Conservation (phyloP, 257 asterid species). For the Scutellaria barbata region DNA sequence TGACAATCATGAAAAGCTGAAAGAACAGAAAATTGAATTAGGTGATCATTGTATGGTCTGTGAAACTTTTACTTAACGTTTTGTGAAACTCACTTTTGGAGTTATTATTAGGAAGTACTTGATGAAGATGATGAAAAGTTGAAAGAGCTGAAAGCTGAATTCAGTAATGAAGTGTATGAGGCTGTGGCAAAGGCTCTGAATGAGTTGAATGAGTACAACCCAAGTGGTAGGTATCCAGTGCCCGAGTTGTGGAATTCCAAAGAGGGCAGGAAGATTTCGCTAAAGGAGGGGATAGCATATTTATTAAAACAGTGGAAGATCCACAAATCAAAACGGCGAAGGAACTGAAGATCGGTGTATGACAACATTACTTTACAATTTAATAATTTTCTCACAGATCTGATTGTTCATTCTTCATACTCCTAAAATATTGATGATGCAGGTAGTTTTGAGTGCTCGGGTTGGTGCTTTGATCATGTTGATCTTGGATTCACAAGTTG, state of each 20-base stretch:
- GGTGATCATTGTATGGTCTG: conserved; percentile 43
- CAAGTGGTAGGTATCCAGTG: conserved; percentile 70
- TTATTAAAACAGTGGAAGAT: conserved; percentile 57
- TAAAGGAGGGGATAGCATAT: conserved; percentile 50
- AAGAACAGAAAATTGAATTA: conserved; percentile 38
- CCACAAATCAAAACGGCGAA: conserved; percentile 37
- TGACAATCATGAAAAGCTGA: conserved; percentile 58
- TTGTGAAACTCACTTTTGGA: background rate
- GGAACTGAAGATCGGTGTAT: conserved; percentile 36
- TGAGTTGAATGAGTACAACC: conserved; percentile 62
- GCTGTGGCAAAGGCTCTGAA: conserved; percentile 48
- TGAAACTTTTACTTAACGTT: conserved; percentile 15
- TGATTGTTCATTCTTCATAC: background rate
- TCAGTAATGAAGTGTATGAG: conserved; percentile 48
- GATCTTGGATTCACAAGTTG: background rate
- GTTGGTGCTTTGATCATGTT: background rate
- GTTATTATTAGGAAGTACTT: conserved; percentile 47
- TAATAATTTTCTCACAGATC: conserved; percentile 3
- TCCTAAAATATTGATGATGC: background rate
- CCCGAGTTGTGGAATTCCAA: conserved; percentile 55
- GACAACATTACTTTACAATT: background rate
- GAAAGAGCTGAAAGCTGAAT: conserved; percentile 43
- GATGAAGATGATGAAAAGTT: conserved; percentile 61
- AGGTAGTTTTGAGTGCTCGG: conserved; percentile 19
- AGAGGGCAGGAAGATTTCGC: conserved; percentile 44